Evolutionary conservation across 768 basidiomycete species (phyloP).

Genomic region (Leucocoprinus leucothites): DNA sequence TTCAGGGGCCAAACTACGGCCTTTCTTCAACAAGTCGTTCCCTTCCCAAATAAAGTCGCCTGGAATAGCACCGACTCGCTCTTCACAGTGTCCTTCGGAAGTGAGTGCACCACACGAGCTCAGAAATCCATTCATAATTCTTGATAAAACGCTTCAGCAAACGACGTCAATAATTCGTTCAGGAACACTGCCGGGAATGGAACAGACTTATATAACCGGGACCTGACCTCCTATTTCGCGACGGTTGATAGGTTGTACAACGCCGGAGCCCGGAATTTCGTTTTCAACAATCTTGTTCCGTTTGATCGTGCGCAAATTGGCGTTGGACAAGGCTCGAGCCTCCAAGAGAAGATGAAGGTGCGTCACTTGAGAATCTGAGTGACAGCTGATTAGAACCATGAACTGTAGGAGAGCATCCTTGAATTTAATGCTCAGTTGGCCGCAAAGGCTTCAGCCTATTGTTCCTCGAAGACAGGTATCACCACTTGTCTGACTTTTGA

Average conservation of each 20-base stretch:
- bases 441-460: slow-evolving; percentile 16
- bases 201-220: slow-evolving; percentile 16
- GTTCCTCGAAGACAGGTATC: slow-evolving; percentile 17
- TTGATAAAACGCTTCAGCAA: slow-evolving; percentile 15
- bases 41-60: slow-evolving; percentile 15
- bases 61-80: slow-evolving; percentile 18
- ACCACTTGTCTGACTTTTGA: slow-evolving; percentile 18
- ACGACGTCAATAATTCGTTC: slow-evolving; percentile 20
- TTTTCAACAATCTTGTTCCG: slow-evolving; percentile 22
- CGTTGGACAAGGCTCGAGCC: slow-evolving; percentile 12
- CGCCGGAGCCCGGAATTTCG: slow-evolving; percentile 20
- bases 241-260: slow-evolving; percentile 18
- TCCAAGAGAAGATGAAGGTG: slow-evolving; percentile 20
- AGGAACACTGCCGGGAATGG: slow-evolving; percentile 17
- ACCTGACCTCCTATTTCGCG: slow-evolving; percentile 19
- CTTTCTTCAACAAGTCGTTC: slow-evolving; percentile 17
- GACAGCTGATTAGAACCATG: not conserved
- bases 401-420: slow-evolving; percentile 16
- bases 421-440: slow-evolving; percentile 20
- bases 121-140: too few relatives aligned
- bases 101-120: slow-evolving; percentile 9
- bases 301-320: slow-evolving; percentile 21
- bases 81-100: slow-evolving; percentile 21
- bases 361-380: too few relatives aligned
- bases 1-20: slow-evolving; percentile 20